phyloP scores from a whole-genome alignment of 176 grass and related monocot species.

The Oryza brachyantha region DNA sequence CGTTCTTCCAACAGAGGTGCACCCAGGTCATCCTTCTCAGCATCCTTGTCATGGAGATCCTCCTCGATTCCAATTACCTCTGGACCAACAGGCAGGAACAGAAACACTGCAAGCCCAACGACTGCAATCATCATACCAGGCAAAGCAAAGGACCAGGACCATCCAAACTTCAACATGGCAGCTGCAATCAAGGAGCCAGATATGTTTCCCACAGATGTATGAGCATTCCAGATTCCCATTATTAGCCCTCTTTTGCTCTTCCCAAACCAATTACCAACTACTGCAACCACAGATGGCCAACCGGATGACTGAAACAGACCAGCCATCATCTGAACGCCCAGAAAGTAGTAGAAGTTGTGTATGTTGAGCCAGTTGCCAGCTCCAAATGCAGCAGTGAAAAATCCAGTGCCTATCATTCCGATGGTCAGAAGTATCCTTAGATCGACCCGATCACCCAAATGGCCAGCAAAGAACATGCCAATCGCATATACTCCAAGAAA shows the following conservation, averaged over 20 bases:
- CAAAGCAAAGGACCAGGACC: conserved; percentile 66
- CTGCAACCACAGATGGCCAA: conserved; percentile 78
- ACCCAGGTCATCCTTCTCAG: conserved; percentile 43
- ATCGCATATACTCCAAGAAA: conserved; percentile 74
- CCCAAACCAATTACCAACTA: conserved; percentile 78
- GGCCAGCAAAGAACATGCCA: conserved; percentile 86
- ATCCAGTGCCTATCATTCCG: conserved; percentile 67
- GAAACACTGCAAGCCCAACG: conserved; percentile 54
- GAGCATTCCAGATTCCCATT: conserved; percentile 83
- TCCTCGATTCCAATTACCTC: conserved; percentile 58
- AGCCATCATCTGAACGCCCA: conserved; percentile 66
- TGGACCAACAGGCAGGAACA: conserved; percentile 59
- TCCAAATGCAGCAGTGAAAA: conserved; percentile 70
- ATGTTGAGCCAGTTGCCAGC: conserved; percentile 75
- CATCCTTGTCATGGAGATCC: conserved; percentile 33
- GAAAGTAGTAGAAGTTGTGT: conserved; percentile 77
- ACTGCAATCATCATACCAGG: conserved; percentile 58
- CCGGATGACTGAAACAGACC: conserved; percentile 73
- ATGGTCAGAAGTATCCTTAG: conserved; percentile 65
- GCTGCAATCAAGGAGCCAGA: conserved; percentile 70
- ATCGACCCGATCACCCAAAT: conserved; percentile 70
- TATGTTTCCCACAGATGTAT: conserved; percentile 76
- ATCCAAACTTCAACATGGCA: conserved; percentile 62
- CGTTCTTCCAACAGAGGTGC: conserved; percentile 44
- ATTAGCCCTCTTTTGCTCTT: conserved; percentile 88